Evolutionary conservation across 495 filamentous ascomycete genomes (phyloP).

Genomic region (Neurospora africana): DNA sequence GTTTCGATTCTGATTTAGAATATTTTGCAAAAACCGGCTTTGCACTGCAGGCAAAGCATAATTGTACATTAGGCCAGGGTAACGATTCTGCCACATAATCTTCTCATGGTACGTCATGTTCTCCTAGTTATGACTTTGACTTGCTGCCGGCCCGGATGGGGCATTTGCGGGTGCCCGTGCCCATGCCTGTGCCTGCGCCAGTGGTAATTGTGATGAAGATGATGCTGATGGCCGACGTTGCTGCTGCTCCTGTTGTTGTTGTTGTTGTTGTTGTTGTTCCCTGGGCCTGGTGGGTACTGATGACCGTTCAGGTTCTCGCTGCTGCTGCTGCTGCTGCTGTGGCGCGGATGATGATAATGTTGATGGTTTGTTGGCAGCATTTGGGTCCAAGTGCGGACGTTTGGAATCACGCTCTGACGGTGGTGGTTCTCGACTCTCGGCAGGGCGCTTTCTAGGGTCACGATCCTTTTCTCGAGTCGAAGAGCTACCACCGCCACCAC

Average conservation of each 20-base stretch:
- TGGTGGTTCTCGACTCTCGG: constrained; percentile 21
- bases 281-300: not conserved
- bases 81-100: not conserved
- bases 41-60: not conserved
- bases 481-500: constrained; percentile 37
- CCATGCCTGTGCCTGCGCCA: not conserved
- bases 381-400: constrained; percentile 29
- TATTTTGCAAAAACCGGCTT: not conserved
- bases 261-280: not conserved
- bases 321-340: not conserved
- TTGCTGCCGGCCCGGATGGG: not conserved
- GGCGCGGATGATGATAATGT: constrained; percentile 3
- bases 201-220: not conserved
- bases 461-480: constrained; percentile 37
- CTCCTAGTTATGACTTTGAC: not conserved
- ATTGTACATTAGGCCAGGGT: not conserved
- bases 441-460: constrained; percentile 26
- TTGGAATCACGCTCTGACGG: constrained; percentile 27
- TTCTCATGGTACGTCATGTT: not conserved
- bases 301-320: not conserved
- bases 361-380: not conserved
- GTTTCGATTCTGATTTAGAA: not conserved
- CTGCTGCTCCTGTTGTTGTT: not conserved
- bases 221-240: not conserved
- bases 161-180: not conserved